These are phyloP conservation scores for Syncephalastrum contaminatum DNA, from an alignment of 371 early-diverging fungal species.

Conservation along the genomic window DNA sequence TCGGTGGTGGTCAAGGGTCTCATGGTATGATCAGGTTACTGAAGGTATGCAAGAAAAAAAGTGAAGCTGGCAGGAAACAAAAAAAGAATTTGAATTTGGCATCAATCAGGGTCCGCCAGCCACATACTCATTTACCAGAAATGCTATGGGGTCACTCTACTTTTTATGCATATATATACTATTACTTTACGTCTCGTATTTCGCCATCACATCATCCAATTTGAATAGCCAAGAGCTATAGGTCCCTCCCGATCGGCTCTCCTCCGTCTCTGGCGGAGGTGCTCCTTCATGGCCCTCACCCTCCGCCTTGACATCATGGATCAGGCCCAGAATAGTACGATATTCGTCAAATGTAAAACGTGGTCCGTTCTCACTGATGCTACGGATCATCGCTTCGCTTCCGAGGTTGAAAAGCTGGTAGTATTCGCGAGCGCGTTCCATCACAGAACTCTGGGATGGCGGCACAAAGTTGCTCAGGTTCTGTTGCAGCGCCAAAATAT, in stretches of 20 bases:
- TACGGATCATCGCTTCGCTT: slow-evolving; percentile 50
- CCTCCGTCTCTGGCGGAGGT: slow-evolving; percentile 6
- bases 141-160: too few species aligned
- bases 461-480: slow-evolving; percentile 79
- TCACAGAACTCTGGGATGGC: slow-evolving; percentile 59
- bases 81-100: too few species aligned
- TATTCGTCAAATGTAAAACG: slow-evolving; percentile 52
- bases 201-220: slow-evolving; percentile 46
- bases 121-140: too few species aligned
- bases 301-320: slow-evolving; percentile 32
- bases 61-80: too few species aligned
- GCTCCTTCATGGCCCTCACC: slow-evolving; percentile 1
- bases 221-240: slow-evolving; percentile 48
- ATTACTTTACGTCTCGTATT: slow-evolving; percentile 31
- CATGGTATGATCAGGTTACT: slow-evolving; percentile 52
- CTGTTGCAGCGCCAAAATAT: slow-evolving; percentile 84
- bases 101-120: too few species aligned
- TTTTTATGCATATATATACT: too few species aligned
- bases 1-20: slow-evolving; percentile 94
- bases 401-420: slow-evolving; percentile 70
- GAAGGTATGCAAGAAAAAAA: too few species aligned
- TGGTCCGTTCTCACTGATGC: slow-evolving; percentile 45
- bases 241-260: slow-evolving; percentile 15
- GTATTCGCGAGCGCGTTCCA: slow-evolving; percentile 73
- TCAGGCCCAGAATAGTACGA: slow-evolving; percentile 40